These are phyloP conservation scores for Oryza meyeriana DNA, from an alignment of 176 grass and related monocot genomes.

Conservation along the genomic window DNA sequence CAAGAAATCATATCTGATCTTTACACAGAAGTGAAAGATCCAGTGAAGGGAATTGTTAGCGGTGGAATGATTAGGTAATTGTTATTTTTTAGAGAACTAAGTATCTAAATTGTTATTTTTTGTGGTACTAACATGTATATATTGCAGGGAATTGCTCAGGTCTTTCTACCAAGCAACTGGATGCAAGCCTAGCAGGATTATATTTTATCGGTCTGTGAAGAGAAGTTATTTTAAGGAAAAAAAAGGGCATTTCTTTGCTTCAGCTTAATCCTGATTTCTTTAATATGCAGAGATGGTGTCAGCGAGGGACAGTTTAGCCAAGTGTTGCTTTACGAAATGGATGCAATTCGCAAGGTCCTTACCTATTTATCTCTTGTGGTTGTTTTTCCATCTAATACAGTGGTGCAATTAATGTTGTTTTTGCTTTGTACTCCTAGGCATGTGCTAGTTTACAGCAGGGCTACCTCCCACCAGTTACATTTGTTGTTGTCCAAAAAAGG, in stretches of 20 bases:
- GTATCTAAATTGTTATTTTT: constrained; percentile 6
- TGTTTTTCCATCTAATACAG: neutral
- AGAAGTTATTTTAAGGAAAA: neutral
- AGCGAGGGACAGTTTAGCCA: constrained; percentile 83
- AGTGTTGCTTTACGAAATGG: constrained; percentile 75
- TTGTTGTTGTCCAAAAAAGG: constrained; percentile 87
- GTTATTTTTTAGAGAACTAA: neutral
- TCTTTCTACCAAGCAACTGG: constrained; percentile 52
- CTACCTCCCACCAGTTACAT: constrained; percentile 66
- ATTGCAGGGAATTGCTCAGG: constrained; percentile 63
- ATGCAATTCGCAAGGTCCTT: constrained; percentile 73
- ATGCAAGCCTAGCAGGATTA: constrained; percentile 56
- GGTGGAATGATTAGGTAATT: constrained; percentile 83
- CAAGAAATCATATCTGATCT: constrained; percentile 72
- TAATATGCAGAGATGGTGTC: constrained; percentile 70
- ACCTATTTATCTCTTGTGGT: neutral
- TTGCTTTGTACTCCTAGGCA: constrained; percentile 42
- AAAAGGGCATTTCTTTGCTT: neutral
- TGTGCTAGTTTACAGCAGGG: constrained; percentile 56
- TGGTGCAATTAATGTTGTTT: neutral
- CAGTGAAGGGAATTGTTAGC: constrained; percentile 30
- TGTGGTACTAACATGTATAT: neutral
- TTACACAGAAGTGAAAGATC: constrained; percentile 50
- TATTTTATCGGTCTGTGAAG: constrained; percentile 66
- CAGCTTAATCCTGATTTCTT: neutral